These are phyloP conservation scores for Fusarium continuum DNA, from an alignment of 2,329 filamentous ascomycete species.

Conservation along the genomic window DNA sequence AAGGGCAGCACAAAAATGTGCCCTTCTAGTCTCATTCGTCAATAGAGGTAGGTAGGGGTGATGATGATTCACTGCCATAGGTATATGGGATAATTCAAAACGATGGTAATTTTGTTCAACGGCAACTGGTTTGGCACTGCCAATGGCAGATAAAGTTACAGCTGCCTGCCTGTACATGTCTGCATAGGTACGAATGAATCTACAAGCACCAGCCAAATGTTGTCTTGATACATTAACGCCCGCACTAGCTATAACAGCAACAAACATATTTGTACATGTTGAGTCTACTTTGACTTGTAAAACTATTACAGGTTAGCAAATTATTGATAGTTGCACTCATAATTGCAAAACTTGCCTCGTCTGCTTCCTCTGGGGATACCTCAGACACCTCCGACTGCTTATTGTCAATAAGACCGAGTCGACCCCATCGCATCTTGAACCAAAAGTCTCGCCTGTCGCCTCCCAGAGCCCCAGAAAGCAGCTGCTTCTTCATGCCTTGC, in stretches of 20 bases:
- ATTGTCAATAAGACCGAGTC: slow-evolving; percentile 77
- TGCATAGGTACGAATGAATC: neutral
- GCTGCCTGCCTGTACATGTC: neutral
- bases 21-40: neutral
- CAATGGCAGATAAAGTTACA: neutral
- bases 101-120: neutral
- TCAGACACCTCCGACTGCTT: slow-evolving; percentile 69
- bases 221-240: neutral
- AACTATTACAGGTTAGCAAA: slow-evolving; percentile 48
- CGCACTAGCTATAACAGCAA: neutral
- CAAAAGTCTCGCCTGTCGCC: slow-evolving; percentile 86
- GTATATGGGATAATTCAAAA: neutral
- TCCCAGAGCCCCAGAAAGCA: slow-evolving; percentile 74
- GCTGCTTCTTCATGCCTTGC: slow-evolving; percentile 73
- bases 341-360: slow-evolving; percentile 55
- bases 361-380: slow-evolving; percentile 76
- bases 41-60: neutral
- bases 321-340: neutral
- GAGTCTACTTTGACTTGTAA: slow-evolving; percentile 48
- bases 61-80: slow-evolving; percentile 13
- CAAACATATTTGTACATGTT: slow-evolving; percentile 2
- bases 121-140: slow-evolving; percentile 2
- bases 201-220: slow-evolving; percentile 6
- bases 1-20: slow-evolving; percentile 5
- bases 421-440: slow-evolving; percentile 73